A percentile compares a stretch with the other conserved stretches of the same genome.
phyloP scores from a whole-genome alignment of 1,139 yeast genomes.

The Pichia sp. region DNA sequence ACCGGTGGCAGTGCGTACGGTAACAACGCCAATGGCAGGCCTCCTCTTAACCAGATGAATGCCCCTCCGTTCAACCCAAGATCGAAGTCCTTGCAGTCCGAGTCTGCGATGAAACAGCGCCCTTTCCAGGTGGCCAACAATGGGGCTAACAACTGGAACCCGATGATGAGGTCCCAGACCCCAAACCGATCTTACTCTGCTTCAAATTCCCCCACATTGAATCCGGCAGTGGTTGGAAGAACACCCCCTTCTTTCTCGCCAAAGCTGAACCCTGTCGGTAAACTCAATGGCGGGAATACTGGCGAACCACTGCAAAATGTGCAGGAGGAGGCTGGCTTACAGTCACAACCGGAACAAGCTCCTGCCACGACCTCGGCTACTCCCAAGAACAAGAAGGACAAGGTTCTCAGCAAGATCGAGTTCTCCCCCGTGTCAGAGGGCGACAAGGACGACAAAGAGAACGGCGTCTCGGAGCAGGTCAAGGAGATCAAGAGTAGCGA shows the following conservation, averaged over 20 bases:
- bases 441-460: constrained; percentile 2
- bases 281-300: neutral
- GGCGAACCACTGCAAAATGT: neutral
- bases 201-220: neutral
- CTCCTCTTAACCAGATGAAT: neutral
- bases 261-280: neutral
- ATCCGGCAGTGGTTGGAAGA: neutral
- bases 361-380: neutral
- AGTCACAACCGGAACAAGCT: neutral
- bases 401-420: constrained; percentile 10
- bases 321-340: neutral
- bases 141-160: neutral
- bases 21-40: neutral
- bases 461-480: neutral
- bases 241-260: neutral
- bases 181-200: neutral
- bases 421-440: constrained; percentile 7
- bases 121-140: neutral
- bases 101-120: neutral
- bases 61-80: constrained; percentile 22
- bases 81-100: constrained; percentile 28
- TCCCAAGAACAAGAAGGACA: neutral
- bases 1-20: neutral
- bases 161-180: neutral
- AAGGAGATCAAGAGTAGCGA: neutral